These are phyloP conservation scores for Eucalyptus pauciflora DNA, from an alignment of 345 rosid genomes.

Conservation along the genomic window DNA sequence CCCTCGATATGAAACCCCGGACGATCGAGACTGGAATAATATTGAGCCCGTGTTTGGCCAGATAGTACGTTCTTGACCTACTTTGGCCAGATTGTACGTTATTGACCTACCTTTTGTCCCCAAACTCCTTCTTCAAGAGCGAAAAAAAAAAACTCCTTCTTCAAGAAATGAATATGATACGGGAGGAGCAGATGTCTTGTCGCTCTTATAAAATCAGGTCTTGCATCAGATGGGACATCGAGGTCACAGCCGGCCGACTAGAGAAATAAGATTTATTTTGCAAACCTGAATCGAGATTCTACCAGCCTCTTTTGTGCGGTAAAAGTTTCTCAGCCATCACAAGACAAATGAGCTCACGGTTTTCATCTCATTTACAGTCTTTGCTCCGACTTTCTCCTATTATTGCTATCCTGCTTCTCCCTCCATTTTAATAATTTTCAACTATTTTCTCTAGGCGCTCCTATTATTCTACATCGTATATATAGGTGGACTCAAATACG, in stretches of 20 bases:
- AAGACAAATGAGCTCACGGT: neutral
- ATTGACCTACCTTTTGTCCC: neutral
- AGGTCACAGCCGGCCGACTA: neutral
- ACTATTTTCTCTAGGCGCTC: neutral
- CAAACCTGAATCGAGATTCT: neutral
- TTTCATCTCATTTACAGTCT: neutral
- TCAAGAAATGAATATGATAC: neutral
- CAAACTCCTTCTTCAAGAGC: too few relatives aligned
- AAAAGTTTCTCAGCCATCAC: neutral
- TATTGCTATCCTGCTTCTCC: too few relatives aligned
- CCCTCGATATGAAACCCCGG: neutral
- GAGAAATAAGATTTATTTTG: neutral
- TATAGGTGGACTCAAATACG: neutral
- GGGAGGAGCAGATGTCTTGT: neutral
- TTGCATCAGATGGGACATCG: neutral
- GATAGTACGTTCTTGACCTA: neutral
- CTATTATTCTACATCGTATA: neutral
- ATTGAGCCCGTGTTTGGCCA: neutral
- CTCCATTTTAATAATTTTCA: too few relatives aligned
- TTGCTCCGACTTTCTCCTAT: too few relatives aligned
- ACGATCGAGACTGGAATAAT: neutral
- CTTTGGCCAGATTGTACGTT: neutral
- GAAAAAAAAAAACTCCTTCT: too few relatives aligned
- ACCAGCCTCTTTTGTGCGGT: neutral
- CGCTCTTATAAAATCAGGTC: neutral